Conservation (phyloP, 2,329 filamentous ascomycete genomes). For the Ceratocystiopsis minuta region DNA sequence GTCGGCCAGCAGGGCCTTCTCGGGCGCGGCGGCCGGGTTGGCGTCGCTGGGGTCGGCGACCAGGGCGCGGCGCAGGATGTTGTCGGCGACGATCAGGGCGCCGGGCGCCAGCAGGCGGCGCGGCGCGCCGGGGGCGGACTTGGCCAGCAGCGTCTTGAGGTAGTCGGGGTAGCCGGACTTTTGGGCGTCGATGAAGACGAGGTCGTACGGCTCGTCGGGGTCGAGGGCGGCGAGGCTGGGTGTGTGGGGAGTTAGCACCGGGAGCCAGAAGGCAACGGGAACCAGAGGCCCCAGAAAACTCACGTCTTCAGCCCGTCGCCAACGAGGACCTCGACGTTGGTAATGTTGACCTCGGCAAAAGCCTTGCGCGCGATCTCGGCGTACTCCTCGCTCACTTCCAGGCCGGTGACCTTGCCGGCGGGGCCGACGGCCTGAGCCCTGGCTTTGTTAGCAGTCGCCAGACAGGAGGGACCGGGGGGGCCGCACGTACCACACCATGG, state of each 20-base stretch:
- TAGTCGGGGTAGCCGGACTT: slow-evolving; percentile 33
- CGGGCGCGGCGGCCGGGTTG: slow-evolving; percentile 13
- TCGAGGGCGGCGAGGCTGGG: slow-evolving; percentile 17
- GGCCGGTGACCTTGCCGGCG: slow-evolving; percentile 22
- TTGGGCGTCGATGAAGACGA: slow-evolving; percentile 36
- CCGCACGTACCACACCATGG: slow-evolving; percentile 23
- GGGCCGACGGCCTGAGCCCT: slow-evolving; percentile 25
- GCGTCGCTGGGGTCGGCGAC: slow-evolving; percentile 21
- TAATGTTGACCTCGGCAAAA: slow-evolving; percentile 20
- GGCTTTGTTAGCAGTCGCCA: no score
- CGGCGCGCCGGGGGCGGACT: slow-evolving; percentile 20
- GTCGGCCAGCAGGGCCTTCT: slow-evolving; percentile 2
- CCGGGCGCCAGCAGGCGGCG: slow-evolving; percentile 27
- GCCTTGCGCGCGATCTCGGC: slow-evolving; percentile 22
- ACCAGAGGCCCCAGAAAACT: slow-evolving; percentile 7
- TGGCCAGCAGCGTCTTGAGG: slow-evolving; percentile 25
- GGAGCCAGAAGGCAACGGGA: no score
- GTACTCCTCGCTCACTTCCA: slow-evolving; percentile 28
- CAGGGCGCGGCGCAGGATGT: slow-evolving; percentile 29
- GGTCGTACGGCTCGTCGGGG: slow-evolving; percentile 27
- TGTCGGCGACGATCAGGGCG: slow-evolving; percentile 36
- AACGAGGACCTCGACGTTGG: slow-evolving; percentile 28
- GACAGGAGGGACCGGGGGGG: no score
- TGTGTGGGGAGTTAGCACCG: background rate
- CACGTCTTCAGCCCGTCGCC: slow-evolving; percentile 30